phyloP scores from a whole-genome alignment of 371 early-diverging fungal genomes.

The Coemansia sp. region DNA sequence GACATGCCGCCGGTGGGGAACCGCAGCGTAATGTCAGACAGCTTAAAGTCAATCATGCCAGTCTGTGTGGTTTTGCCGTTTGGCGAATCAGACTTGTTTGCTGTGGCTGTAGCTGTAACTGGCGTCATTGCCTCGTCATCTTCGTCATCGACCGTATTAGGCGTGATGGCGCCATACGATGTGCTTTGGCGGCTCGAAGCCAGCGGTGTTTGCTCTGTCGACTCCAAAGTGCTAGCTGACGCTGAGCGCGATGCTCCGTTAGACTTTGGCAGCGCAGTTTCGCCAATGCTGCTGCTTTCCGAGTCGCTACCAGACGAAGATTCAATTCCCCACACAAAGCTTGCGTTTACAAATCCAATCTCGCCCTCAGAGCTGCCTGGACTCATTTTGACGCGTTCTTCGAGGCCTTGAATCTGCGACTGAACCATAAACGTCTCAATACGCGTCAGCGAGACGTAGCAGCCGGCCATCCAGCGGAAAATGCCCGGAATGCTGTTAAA shows the following conservation, averaged over 20 bases:
- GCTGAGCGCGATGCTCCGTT: neutral
- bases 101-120: neutral
- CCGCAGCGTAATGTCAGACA: slow-evolving; percentile 67
- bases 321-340: slow-evolving; percentile 40
- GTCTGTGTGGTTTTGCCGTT: neutral
- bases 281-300: neutral
- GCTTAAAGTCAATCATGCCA: slow-evolving; percentile 32
- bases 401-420: slow-evolving; percentile 61
- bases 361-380: neutral
- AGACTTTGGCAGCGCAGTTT: slow-evolving; percentile 1
- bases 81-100: neutral
- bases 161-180: slow-evolving; percentile 7
- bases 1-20: slow-evolving; percentile 68
- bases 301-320: neutral
- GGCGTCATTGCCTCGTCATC: neutral
- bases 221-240: slow-evolving; percentile 3
- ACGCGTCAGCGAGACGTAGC: slow-evolving; percentile 73
- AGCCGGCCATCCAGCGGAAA: slow-evolving; percentile 64
- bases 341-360: slow-evolving; percentile 48
- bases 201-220: slow-evolving; percentile 25
- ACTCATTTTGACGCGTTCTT: slow-evolving; percentile 22
- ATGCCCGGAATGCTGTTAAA: slow-evolving; percentile 72
- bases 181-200: slow-evolving; percentile 6
- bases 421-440: slow-evolving; percentile 74
- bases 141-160: neutral